Evolutionary conservation across 495 filamentous ascomycete species (phyloP), one percentile per base, ranked within the genome.

Genomic region (Trichoderma virens): DNA sequence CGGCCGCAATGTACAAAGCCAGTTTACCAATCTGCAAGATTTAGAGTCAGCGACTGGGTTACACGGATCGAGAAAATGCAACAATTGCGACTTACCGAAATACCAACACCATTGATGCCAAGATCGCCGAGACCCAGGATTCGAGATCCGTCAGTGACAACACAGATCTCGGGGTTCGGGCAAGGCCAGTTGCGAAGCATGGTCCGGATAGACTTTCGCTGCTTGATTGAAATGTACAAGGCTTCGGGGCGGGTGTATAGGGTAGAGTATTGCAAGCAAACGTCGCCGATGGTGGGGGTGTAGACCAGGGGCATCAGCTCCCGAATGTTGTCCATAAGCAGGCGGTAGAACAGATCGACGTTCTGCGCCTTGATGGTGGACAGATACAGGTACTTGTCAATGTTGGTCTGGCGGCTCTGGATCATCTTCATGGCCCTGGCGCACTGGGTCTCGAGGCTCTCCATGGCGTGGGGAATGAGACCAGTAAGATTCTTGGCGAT

Each of bases 31-130:
- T 84, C 82, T 85, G 66, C 20, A 13, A 18, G 9, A 69, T 65
- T 63, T 62, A 67, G 70, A 43, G 69, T 70, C 70, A 63, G 62
- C 31, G 16, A 16, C 11, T 9, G 1, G n/a, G 59, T 35, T 35
- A 11, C 4, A 41, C 60, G 31, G 18, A 35, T 2, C 16, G 20
- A 23, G 61, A 3, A 3, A 45, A 41, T 6, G 3, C 62, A n/a
- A 23, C 30, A 20, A 16, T 28, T 13, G 45, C 27, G 62, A 82
- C 82, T 87, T 77, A 98, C 93, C 66, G 94, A 92, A 77, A 98
- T 98, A 64, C 94, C 94, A 84, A 98, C 96, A 65, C 94, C 94
- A 74, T 97, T 96, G 65, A 98, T 88, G 67, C 94, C 94, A 66
- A 98, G 86, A 76, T 98, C 94, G 61, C 94, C 94, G 35, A 98